A percentile compares a stretch with the other conserved stretches of the same genome.
Conservation (phyloP, 805 yeast genomes). For the Candida succiphila region DNA sequence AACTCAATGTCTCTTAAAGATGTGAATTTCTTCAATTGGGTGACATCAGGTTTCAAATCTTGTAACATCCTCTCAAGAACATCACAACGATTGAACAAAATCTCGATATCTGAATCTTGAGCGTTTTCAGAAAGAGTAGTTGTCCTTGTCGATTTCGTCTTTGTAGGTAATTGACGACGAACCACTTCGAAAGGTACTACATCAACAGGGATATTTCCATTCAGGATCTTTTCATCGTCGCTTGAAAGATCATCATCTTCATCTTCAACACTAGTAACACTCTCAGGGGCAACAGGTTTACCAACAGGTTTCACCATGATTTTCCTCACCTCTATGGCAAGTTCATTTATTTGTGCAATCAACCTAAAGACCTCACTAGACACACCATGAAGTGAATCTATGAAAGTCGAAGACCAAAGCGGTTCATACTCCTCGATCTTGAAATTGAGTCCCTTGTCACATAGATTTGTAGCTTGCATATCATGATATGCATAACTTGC, state of each 20-base stretch:
- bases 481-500: constrained; percentile 79
- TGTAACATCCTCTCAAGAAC: constrained; percentile 43
- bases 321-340: constrained; percentile 46
- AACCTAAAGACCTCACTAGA: constrained; percentile 58
- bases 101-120: constrained; percentile 2
- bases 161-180: neutral
- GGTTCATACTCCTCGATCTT: constrained; percentile 48
- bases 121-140: neutral
- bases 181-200: neutral
- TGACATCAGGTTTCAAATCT: constrained; percentile 39
- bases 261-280: neutral
- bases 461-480: constrained; percentile 51
- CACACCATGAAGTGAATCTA: constrained; percentile 67
- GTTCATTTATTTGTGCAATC: constrained; percentile 57
- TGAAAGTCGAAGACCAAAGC: constrained; percentile 29
- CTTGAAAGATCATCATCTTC: constrained; percentile 1
- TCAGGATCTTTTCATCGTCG: constrained; percentile 1
- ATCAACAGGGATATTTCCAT: neutral
- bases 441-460: constrained; percentile 57
- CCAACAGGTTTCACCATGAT: constrained; percentile 18
- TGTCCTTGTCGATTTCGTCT: neutral
- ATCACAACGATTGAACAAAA: constrained; percentile 24
- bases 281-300: neutral
- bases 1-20: constrained; percentile 43
- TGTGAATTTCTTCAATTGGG: constrained; percentile 28